These are phyloP conservation scores for Jacaranda copaia DNA, from an alignment of 257 asterid genomes.

Conservation along the genomic window DNA sequence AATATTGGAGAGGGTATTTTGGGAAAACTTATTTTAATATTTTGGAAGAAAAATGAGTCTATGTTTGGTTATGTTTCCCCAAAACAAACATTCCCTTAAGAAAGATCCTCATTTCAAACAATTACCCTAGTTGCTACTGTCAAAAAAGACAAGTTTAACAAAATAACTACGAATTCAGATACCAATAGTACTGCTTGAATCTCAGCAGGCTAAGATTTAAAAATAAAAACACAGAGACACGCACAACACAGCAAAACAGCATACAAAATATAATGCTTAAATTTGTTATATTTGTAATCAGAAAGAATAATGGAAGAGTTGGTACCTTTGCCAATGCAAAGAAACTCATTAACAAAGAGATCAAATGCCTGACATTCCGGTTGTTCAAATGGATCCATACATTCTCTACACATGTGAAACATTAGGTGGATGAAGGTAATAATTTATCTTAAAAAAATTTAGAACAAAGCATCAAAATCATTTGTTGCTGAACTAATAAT, in stretches of 20 bases:
- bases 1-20: no score
- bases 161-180: no score
- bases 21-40: no score
- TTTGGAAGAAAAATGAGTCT: no score
- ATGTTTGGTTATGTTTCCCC: no score
- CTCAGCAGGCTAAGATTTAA: background rate
- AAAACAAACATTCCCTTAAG: background rate
- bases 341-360: conserved; percentile 79
- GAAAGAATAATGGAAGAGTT: background rate
- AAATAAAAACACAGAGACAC: background rate
- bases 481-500: no score
- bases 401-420: conserved; percentile 64
- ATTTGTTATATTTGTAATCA: background rate
- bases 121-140: background rate
- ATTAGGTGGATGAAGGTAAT: background rate
- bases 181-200: background rate
- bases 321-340: conserved; percentile 84
- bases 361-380: conserved; percentile 95
- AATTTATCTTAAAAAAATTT: background rate
- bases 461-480: no score
- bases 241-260: background rate
- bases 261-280: background rate
- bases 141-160: background rate
- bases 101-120: background rate
- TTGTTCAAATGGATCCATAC: conserved; percentile 85